Evolutionary conservation across 257 asterid species (phyloP).

Genomic region (Solanum bulbocastanum): DNA sequence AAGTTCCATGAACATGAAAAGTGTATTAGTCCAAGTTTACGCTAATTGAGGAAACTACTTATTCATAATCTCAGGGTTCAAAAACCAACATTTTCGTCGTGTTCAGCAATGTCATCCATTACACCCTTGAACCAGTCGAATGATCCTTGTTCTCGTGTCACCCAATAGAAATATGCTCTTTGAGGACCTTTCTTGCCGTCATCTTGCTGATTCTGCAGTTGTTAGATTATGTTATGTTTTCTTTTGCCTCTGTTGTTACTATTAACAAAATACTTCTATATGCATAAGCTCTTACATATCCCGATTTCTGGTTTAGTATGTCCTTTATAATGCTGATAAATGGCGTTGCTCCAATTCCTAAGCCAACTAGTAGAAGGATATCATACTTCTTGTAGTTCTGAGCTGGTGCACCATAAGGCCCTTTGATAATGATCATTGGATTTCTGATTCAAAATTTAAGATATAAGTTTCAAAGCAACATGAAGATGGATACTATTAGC

Average conservation of each 20-base stretch:
- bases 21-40: background rate
- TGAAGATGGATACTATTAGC: background rate
- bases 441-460: slow-evolving; percentile 26
- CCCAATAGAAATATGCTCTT: slow-evolving; percentile 91
- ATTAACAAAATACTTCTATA: background rate
- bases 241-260: background rate
- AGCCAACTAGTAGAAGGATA: slow-evolving; percentile 68
- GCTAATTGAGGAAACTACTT: background rate
- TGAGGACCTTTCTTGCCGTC: slow-evolving; percentile 28
- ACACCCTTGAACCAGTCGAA: slow-evolving; percentile 97
- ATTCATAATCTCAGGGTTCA: background rate
- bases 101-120: slow-evolving; percentile 88
- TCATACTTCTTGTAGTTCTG: slow-evolving; percentile 84
- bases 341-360: slow-evolving; percentile 97
- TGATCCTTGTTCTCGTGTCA: slow-evolving; percentile 91
- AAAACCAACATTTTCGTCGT: slow-evolving; percentile 50
- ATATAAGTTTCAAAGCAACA: background rate
- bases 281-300: slow-evolving; percentile 25
- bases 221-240: background rate
- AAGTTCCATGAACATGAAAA: background rate
- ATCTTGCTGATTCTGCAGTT: slow-evolving; percentile 18
- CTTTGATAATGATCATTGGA: slow-evolving; percentile 59
- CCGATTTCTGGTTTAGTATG: slow-evolving; percentile 39
- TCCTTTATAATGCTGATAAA: slow-evolving; percentile 80
- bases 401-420: slow-evolving; percentile 94